Evolutionary conservation across 176 grass and related monocot genomes (phyloP), one percentile per base, ranked within the genome.

Genomic region (Lolium perenne): DNA sequence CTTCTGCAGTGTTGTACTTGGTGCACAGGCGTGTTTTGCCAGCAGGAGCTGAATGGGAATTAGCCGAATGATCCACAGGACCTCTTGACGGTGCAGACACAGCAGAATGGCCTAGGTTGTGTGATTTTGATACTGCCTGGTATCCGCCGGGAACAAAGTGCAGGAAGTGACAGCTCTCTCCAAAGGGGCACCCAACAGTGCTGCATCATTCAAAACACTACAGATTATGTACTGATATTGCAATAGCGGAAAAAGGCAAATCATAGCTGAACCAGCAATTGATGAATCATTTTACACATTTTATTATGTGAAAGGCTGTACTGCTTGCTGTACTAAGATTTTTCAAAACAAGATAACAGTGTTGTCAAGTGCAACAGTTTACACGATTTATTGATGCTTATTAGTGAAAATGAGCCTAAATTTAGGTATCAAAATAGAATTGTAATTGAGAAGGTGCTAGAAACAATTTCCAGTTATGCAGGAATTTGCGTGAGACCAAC

Each of bases 1-100:
- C 95, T 87, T 92, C 95, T 2, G 62, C 62, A 3, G 95, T 98
- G 79, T 92, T 95, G 80, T 93, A 95, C 93, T 98, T 98, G 80
- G 89, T 95, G 83, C 95, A 98, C 53, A 98, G 76, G 54, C 91
- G 89, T 66, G 93, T 95, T 87, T 98, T 98, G 40, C 83, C 89
- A 1, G 57, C 20, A 15, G 87, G 80, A 21, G 67, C 80, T 61
- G 86, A 20, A 58, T 85, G 83, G 83, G 82, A 86, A 55, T 83
- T 76, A 6, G 77, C 46, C 49, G 83, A 56, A 80, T 83, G 81
- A 38, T 86, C 80, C 17, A 83, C n/a, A n/a, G 76, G 89, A 90
- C 57, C 76, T 89, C 91, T 95, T 82, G 78, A 55, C 10, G 82
- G 89, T 77, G 87, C 85, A 80, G 79, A 82, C 9, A 88, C 68